Base-by-base conservation (phyloP, 148 eudicot species). In the Talinum fruticosum region DNA sequence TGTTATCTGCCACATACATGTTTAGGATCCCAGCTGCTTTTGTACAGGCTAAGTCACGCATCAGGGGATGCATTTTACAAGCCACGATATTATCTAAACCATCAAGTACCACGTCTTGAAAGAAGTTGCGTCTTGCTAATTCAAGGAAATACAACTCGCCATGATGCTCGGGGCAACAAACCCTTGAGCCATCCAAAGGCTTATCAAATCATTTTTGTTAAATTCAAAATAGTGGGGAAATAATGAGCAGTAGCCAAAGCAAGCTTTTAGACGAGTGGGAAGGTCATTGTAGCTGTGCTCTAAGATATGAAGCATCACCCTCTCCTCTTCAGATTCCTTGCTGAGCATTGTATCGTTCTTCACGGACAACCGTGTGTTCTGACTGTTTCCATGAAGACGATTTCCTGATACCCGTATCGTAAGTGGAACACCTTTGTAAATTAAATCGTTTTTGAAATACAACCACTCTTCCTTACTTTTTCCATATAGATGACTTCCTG, bases 111-210 rank as follows among this genome's bases (percentile, higher is more conserved):
- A 76, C 49, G 16, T 71, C 73, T 57, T 81, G 66, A 14, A 76
- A 71, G 71, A 81, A 81, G 73, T 76, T 76, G 14, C 83, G 71
- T 23, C 83, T 72, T 35, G 67, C 36, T 34, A 81, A 72, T 59
- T 76, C 83, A 10, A 71, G 24, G 8, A 81, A 81, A 44, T 76
- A 81, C 47, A n/a, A 32, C 66, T 49, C 32, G 12, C 2, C 24
- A 23, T 2, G 24, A 18, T 54, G 2, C 26, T 54, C 0, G 75
- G 64, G 24, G 61, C 15, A 21, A 70, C 74, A 37, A 41, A 80
- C 15, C 83, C 83, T 61, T 80, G 83, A 6, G 83, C 83, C 34
- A 69, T 61, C 83, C 83, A 80, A 65, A 80, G 75, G 29, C 79
- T 69, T 57, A 75, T 70, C 71, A 80, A 66, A 47, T 75, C 79